Conservation (phyloP, 495 filamentous ascomycete species). For the Amorphotheca resinae region DNA sequence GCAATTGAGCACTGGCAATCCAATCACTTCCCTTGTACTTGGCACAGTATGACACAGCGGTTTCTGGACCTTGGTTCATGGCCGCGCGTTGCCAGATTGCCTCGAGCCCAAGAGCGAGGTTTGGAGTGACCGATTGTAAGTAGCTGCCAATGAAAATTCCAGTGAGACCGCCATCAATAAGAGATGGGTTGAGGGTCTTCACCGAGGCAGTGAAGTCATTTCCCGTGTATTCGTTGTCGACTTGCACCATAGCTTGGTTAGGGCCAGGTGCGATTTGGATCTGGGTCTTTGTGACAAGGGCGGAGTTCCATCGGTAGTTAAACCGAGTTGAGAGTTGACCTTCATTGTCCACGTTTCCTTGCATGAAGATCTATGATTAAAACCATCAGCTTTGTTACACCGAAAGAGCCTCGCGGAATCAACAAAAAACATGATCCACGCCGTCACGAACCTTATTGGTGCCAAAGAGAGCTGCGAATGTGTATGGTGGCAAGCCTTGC, state of each 20-base stretch:
- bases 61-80: slow-evolving; percentile 67
- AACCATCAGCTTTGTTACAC: background rate
- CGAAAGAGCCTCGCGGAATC: background rate
- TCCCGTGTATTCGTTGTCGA: slow-evolving; percentile 91
- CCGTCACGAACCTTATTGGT: slow-evolving; percentile 63
- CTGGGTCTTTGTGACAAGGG: slow-evolving; percentile 71
- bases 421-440: too few relatives aligned
- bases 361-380: slow-evolving; percentile 67
- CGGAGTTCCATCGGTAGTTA: slow-evolving; percentile 75
- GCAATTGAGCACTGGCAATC: slow-evolving; percentile 77
- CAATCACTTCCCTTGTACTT: slow-evolving; percentile 83
- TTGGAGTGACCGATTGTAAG: slow-evolving; percentile 82
- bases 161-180: slow-evolving; percentile 80
- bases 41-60: slow-evolving; percentile 73
- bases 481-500: slow-evolving; percentile 80
- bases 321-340: slow-evolving; percentile 68
- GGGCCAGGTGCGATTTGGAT: slow-evolving; percentile 62
- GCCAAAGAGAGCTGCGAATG: slow-evolving; percentile 86
- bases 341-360: slow-evolving; percentile 89
- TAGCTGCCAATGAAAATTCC: slow-evolving; percentile 94
- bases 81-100: slow-evolving; percentile 83
- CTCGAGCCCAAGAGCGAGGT: slow-evolving; percentile 80
- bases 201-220: slow-evolving; percentile 82
- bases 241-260: slow-evolving; percentile 59
- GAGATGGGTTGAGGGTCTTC: slow-evolving; percentile 87